Conservation (phyloP, 768 basidiomycete species). For the Tylopilus cervinicoccineus region DNA sequence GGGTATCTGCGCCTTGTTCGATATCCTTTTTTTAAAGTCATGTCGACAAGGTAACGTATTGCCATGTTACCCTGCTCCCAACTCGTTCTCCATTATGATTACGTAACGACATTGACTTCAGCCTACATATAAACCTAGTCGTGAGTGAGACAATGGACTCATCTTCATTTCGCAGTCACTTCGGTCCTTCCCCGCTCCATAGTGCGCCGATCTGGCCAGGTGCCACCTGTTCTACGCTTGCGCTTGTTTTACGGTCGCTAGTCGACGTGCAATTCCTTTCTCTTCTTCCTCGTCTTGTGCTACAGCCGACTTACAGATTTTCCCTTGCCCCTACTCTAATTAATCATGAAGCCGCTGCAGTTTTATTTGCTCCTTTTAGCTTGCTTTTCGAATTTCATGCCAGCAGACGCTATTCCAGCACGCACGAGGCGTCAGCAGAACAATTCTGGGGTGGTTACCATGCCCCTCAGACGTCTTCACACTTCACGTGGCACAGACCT, state of each 20-base stretch:
- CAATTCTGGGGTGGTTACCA: conserved; percentile 33
- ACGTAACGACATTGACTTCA: conserved; percentile 6
- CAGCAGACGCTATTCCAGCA: conserved; percentile 26
- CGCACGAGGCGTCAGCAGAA: conserved; percentile 8
- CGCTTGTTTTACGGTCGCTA: conserved; percentile 12
- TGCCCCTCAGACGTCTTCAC: conserved; percentile 40
- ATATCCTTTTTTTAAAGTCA: neutral
- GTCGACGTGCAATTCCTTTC: conserved; percentile 9
- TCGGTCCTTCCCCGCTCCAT: neutral
- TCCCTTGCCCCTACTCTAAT: neutral
- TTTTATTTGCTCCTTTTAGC: conserved; percentile 50
- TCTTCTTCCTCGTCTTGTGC: neutral
- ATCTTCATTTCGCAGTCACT: neutral
- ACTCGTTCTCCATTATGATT: conserved; percentile 4
- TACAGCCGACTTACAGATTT: conserved; percentile 12
- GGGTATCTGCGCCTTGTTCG: conserved; percentile 5
- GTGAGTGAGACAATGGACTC: neutral
- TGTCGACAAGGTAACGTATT: conserved; percentile 23
- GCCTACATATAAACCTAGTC: neutral
- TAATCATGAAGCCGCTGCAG: conserved; percentile 50
- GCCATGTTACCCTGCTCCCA: conserved; percentile 1
- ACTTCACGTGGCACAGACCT: conserved; percentile 26
- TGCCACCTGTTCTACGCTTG: conserved; percentile 12
- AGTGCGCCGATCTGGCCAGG: conserved; percentile 15
- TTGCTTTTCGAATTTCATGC: conserved; percentile 44